Conservation (phyloP, 106 monocot genomes). For the Narthecium ossifragum region DNA sequence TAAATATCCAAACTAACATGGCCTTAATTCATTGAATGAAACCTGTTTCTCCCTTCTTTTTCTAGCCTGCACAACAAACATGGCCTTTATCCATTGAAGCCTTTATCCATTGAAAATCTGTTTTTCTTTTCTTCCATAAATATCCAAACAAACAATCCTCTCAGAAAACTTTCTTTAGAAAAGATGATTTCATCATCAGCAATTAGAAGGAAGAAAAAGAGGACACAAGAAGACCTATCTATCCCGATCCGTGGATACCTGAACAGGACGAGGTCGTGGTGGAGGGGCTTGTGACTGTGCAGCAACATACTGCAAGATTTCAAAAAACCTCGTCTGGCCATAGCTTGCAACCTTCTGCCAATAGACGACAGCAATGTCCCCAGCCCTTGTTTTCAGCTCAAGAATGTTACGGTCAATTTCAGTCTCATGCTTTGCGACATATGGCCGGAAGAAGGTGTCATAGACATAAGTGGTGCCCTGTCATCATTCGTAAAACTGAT, state of each 20-base stretch:
- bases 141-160: no score
- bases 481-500: constrained; percentile 1
- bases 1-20: no score
- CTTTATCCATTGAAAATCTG: no score
- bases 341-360: constrained; percentile 51
- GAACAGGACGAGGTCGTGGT: constrained; percentile 39
- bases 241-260: constrained; percentile 26
- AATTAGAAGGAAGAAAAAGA: no score
- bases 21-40: no score
- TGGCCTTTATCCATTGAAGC: no score
- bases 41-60: no score
- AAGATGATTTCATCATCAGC: no score
- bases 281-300: constrained; percentile 49
- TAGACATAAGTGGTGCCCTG: constrained; percentile 87
- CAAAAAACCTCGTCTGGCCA: constrained; percentile 63
- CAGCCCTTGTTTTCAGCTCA: constrained; percentile 54
- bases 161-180: no score
- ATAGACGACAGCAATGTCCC: constrained; percentile 39
- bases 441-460: constrained; percentile 65
- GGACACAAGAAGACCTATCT: constrained; percentile 4
- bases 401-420: constrained; percentile 66
- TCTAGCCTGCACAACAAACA: no score
- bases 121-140: no score
- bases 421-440: constrained; percentile 53
- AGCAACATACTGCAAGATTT: constrained; percentile 74